Base-by-base conservation (phyloP, 148 eudicot species). In the Amaranthus cruentus region DNA sequence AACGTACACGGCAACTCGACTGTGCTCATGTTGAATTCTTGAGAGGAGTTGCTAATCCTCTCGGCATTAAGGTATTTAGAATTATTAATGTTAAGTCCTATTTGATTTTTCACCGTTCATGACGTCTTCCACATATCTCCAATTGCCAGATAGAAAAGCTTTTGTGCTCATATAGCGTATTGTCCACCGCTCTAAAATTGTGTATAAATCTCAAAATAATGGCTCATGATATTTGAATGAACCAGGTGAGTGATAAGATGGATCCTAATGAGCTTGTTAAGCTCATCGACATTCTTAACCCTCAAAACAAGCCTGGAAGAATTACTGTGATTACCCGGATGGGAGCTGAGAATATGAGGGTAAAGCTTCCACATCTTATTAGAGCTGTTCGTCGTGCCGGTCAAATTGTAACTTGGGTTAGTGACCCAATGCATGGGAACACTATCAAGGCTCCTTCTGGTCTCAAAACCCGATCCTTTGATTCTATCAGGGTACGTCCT, bases 301-400 rank as follows among this genome's bases (percentile, higher is more conserved):
- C 93, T 46, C 83, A 73, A 64, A 87, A 89, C 81, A 89, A 83
- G 84, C 87, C 87, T 10, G 93, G 93, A 62, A 85, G 93, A 69
- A 85, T 89, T 18, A 87, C 93, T 1, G 82, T 89, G 61, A 89
- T 89, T 55, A 55, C 85, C 10, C 81, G 90, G 81, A 89, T 89
- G 90, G 93, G 93, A 66, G 90, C 93, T 28, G 93, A 89, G 70
- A 89, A 89, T 77, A 87, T 85, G 88, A 87, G 89, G 78, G 87
- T 89, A 50, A 89, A 87, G 80, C 85, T 89, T 73, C 93, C 90
- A 47, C 81, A 89, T 82, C 86, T 87, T 72, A 89, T 89, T 47
- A 78, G 85, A 75, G 93, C 89, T 8, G 89, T 89, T 28, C 88
- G 90, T 38, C 64, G 77, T 44, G 93, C 93, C 65, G 90, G 89